Evolutionary conservation across 345 rosid genomes (phyloP).

Genomic region (Erysimum cheiranthoides): DNA sequence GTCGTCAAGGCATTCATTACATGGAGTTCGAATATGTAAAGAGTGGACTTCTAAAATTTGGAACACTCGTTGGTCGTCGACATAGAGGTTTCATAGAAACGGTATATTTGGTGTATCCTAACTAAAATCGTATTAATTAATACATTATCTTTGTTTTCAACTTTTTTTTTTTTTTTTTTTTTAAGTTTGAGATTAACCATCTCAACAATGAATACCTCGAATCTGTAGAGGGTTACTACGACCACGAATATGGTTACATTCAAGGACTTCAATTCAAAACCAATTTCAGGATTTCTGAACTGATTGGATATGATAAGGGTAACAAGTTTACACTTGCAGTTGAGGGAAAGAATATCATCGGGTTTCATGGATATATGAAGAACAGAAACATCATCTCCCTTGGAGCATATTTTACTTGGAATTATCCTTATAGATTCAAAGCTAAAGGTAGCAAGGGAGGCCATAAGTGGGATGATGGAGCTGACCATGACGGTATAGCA

Average conservation of each 20-base stretch:
- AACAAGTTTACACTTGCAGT: constrained; percentile 23
- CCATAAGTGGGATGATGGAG: constrained; percentile 22
- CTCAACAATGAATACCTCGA: constrained; percentile 1
- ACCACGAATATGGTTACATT: constrained; percentile 12
- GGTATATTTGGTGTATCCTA: constrained; percentile 15
- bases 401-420: constrained; percentile 29
- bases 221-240: constrained; percentile 23
- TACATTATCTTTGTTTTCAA: not conserved
- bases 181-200: constrained; percentile 26
- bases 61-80: constrained; percentile 34
- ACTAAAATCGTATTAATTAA: not conserved
- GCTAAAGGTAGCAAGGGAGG: constrained; percentile 11
- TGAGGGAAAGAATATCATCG: constrained; percentile 3
- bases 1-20: constrained; percentile 27
- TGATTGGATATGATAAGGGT: constrained; percentile 33
- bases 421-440: not conserved
- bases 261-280: constrained; percentile 43
- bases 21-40: constrained; percentile 37
- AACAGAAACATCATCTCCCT: not conserved
- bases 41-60: constrained; percentile 20
- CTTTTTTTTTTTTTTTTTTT: not conserved
- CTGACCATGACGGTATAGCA: not conserved
- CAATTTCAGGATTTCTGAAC: constrained; percentile 24
- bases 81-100: constrained; percentile 34
- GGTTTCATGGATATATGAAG: constrained; percentile 24